Percentiles rank a stretch among this genome's conserved stretches.
These are phyloP conservation scores for Calycina marina DNA, from an alignment of 2,329 filamentous ascomycete species.

Conservation along the genomic window DNA sequence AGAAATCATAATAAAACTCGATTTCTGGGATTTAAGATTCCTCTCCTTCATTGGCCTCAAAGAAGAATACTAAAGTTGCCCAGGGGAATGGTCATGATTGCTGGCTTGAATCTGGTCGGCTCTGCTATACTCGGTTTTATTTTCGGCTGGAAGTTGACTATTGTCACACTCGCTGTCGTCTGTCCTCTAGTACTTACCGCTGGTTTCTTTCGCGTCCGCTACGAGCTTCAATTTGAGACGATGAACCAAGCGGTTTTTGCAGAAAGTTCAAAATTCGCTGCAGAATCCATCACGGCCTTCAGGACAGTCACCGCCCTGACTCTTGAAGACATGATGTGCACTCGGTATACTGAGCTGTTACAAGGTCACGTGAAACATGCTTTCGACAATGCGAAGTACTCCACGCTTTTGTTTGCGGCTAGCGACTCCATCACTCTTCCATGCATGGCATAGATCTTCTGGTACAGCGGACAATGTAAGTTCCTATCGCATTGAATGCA, in stretches of 20 bases:
- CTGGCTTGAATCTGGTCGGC: constrained; percentile 50
- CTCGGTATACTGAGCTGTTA: constrained; percentile 33
- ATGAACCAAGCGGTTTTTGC: constrained; percentile 43
- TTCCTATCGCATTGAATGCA: too few species aligned
- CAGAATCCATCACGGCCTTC: constrained; percentile 46
- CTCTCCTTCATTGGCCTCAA: too few species aligned
- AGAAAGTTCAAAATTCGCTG: constrained; percentile 47
- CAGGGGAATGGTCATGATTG: constrained; percentile 45
- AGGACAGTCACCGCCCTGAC: constrained; percentile 46
- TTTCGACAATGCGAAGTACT: constrained; percentile 31
- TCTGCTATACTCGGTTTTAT: constrained; percentile 52
- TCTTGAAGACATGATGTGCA: constrained; percentile 41
- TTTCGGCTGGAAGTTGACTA: constrained; percentile 64
- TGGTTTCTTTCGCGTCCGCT: constrained; percentile 28
- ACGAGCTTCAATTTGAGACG: constrained; percentile 39
- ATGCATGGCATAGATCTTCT: constrained; percentile 44
- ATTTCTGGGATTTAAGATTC: too few species aligned
- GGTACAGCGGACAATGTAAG: constrained; percentile 24
- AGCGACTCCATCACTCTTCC: constrained; percentile 40
- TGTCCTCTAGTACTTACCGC: constrained; percentile 31
- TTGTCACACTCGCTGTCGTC: constrained; percentile 48
- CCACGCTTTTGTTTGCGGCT: constrained; percentile 36
- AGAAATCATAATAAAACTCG: too few species aligned
- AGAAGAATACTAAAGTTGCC: too few species aligned
- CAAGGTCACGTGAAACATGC: constrained; percentile 32